Percentiles rank a stretch among this genome's conserved stretches.
Conservation (phyloP, 441 rosid genomes). For the Capsella rubella region DNA sequence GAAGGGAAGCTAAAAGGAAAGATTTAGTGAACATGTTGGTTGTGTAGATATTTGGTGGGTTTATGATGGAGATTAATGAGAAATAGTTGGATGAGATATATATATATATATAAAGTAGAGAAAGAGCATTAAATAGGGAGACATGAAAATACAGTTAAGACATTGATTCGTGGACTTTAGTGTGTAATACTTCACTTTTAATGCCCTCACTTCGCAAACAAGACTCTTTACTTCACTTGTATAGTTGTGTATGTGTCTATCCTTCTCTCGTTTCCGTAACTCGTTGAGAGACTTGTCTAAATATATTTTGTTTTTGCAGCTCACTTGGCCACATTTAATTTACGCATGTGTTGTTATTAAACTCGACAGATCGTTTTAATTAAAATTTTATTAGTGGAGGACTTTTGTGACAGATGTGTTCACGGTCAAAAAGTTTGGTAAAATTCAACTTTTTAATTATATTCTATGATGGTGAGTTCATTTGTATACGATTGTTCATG, state of each 20-base stretch:
- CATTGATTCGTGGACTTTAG: slow-evolving; percentile 45
- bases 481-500: neutral
- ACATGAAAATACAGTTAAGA: slow-evolving; percentile 42
- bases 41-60: slow-evolving; percentile 14
- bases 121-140: slow-evolving; percentile 39
- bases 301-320: neutral
- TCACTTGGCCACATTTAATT: slow-evolving; percentile 42
- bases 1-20: slow-evolving; percentile 40
- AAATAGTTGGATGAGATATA: slow-evolving; percentile 26
- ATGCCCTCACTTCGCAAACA: slow-evolving; percentile 20
- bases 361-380: neutral
- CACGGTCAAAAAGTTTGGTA: neutral
- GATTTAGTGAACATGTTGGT: slow-evolving; percentile 47
- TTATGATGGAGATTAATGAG: neutral
- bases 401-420: slow-evolving; percentile 29
- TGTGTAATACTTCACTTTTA: slow-evolving; percentile 33
- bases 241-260: neutral
- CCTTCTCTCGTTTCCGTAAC: slow-evolving; percentile 19
- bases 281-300: slow-evolving; percentile 17
- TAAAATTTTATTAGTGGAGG: neutral
- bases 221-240: neutral
- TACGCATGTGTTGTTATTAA: slow-evolving; percentile 27
- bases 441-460: neutral
- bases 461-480: neutral
- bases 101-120: slow-evolving; percentile 21